A percentile compares a stretch with the other conserved stretches of the same genome.
Evolutionary conservation across 768 basidiomycete species (phyloP).

Genomic region (Phlegmacium glaucopus): DNA sequence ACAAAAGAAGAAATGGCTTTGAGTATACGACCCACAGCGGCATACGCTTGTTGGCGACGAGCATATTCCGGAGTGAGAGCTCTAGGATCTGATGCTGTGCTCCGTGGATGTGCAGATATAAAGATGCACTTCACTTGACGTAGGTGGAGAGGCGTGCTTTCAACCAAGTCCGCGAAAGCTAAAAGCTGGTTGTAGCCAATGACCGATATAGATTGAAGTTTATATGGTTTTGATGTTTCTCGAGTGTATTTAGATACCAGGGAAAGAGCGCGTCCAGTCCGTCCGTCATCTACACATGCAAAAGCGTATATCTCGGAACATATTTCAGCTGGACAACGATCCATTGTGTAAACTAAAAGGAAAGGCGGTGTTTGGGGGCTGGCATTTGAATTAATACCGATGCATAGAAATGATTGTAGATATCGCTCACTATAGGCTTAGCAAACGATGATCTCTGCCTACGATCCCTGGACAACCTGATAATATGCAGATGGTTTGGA

Average conservation of each 20-base stretch:
- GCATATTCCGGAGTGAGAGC: constrained; percentile 15
- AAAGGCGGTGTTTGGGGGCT: neutral
- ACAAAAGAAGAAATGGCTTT: constrained; percentile 14
- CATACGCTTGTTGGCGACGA: constrained; percentile 9
- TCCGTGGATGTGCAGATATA: constrained; percentile 17
- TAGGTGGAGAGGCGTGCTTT: constrained; percentile 12
- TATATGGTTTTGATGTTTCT: constrained; percentile 21
- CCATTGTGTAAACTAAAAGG: constrained; percentile 7
- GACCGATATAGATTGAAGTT: constrained; percentile 28
- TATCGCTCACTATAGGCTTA: too few species aligned
- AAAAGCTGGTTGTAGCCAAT: constrained; percentile 23
- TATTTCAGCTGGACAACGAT: constrained; percentile 16
- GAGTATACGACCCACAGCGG: constrained; percentile 15
- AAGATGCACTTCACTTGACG: constrained; percentile 17
- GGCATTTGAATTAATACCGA: too few species aligned
- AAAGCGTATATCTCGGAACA: constrained; percentile 21
- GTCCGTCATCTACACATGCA: constrained; percentile 33
- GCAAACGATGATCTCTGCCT: too few species aligned
- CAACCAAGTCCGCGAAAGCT: constrained; percentile 23
- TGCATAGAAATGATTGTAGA: too few species aligned
- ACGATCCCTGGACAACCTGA: too few species aligned
- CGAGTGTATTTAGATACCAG: constrained; percentile 31
- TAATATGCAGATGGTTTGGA: too few species aligned
- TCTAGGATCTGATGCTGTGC: constrained; percentile 12
- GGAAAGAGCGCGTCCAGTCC: constrained; percentile 33